Evolutionary conservation across 352 stramenopile species (phyloP).

Genomic region (Peronospora tabacina): DNA sequence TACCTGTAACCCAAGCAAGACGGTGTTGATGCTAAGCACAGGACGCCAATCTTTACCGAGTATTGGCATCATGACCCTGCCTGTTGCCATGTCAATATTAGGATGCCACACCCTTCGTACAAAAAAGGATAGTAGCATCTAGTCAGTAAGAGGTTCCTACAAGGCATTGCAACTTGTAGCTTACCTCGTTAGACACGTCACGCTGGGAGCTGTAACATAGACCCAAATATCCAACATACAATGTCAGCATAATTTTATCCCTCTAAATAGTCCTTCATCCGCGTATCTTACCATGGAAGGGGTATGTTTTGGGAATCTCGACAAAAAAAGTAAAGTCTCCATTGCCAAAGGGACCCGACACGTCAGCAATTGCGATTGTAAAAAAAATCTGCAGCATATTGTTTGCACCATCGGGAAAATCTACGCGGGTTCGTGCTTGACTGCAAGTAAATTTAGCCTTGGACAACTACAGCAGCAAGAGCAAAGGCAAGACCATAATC

Average conservation of each 20-base stretch:
- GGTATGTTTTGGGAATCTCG: slow-evolving; percentile 83
- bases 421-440: slow-evolving; percentile 69
- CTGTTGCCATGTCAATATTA: slow-evolving; percentile 66
- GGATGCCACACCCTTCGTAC: slow-evolving; percentile 71
- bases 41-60: slow-evolving; percentile 78
- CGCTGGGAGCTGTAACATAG: slow-evolving; percentile 46
- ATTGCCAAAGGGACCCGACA: slow-evolving; percentile 69
- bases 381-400: slow-evolving; percentile 82
- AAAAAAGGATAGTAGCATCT: slow-evolving; percentile 1
- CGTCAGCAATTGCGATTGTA: slow-evolving; percentile 67
- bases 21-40: slow-evolving; percentile 80
- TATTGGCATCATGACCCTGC: slow-evolving; percentile 83
- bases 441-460: slow-evolving; percentile 77
- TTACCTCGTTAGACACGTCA: slow-evolving; percentile 65
- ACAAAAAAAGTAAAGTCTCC: slow-evolving; percentile 83
- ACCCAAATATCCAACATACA: slow-evolving; percentile 1
- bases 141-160: neutral
- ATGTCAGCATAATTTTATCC: slow-evolving; percentile 2
- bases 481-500: neutral
- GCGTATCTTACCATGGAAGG: slow-evolving; percentile 58
- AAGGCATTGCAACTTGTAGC: neutral
- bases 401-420: slow-evolving; percentile 73
- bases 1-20: slow-evolving; percentile 78
- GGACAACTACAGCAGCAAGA: slow-evolving; percentile 36
- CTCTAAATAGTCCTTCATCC: neutral